Evolutionary conservation across 805 yeast species (phyloP).

Genomic region (Candida silvatica): DNA sequence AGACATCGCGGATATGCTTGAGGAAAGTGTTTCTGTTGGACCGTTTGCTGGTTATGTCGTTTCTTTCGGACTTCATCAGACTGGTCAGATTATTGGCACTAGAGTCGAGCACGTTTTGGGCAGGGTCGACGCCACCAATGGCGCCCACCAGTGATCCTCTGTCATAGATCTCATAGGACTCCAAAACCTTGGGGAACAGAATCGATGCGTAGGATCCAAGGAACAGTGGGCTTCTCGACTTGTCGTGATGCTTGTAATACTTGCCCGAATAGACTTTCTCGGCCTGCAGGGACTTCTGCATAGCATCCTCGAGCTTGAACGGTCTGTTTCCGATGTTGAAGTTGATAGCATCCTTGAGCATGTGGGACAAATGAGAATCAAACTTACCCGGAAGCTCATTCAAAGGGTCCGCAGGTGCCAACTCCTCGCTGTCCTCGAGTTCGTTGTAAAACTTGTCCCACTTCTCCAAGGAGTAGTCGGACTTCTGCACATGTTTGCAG

Average conservation of each 20-base stretch:
- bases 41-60: not conserved
- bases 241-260: conserved; percentile 31
- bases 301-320: conserved; percentile 41
- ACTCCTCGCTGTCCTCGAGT: conserved; percentile 34
- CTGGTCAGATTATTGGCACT: conserved; percentile 10
- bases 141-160: conserved; percentile 45
- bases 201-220: conserved; percentile 60
- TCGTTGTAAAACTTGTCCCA: conserved; percentile 63
- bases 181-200: conserved; percentile 48
- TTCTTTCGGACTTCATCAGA: conserved; percentile 6
- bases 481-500: conserved; percentile 57
- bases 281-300: conserved; percentile 52
- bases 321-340: conserved; percentile 32
- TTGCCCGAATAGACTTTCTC: conserved; percentile 54
- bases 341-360: conserved; percentile 32
- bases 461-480: conserved; percentile 64
- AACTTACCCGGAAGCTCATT: conserved; percentile 1
- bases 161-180: conserved; percentile 50
- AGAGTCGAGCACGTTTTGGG: conserved; percentile 10
- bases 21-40: conserved; percentile 36
- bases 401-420: conserved; percentile 7
- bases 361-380: conserved; percentile 5
- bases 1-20: conserved; percentile 51
- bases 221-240: conserved; percentile 46
- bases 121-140: conserved; percentile 30